A percentile compares a stretch with the other conserved stretches of the same genome.
Conservation (phyloP, 108 stramenopile genomes). For the Cyclotella distinguenda region DNA sequence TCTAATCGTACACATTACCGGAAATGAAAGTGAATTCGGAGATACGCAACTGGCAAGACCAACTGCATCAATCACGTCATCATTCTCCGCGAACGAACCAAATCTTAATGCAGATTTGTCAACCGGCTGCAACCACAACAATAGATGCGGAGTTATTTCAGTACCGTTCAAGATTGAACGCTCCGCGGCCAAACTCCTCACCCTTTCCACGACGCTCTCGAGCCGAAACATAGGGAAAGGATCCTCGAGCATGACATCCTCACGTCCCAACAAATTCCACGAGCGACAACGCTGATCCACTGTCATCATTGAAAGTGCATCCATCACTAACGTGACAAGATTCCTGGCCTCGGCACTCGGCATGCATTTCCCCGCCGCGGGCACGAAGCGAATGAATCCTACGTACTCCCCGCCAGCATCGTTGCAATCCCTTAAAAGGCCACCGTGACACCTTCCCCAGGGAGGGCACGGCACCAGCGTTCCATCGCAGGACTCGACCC, state of each 20-base stretch:
- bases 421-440: slow-evolving; percentile 29
- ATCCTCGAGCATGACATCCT: slow-evolving; percentile 15
- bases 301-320: slow-evolving; percentile 23
- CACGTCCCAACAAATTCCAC: slow-evolving; percentile 3
- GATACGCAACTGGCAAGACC: slow-evolving; percentile 22
- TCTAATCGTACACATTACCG: slow-evolving; percentile 16
- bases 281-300: slow-evolving; percentile 18
- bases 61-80: slow-evolving; percentile 15
- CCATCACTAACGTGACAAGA: slow-evolving; percentile 9
- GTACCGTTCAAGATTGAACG: neutral
- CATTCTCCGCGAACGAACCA: slow-evolving; percentile 21
- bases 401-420: slow-evolving; percentile 14
- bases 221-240: slow-evolving; percentile 31
- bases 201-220: slow-evolving; percentile 21
- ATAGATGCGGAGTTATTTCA: slow-evolving; percentile 5
- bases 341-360: slow-evolving; percentile 15
- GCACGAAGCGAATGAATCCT: slow-evolving; percentile 17
- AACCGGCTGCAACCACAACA: slow-evolving; percentile 33
- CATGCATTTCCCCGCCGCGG: slow-evolving; percentile 13
- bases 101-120: slow-evolving; percentile 18
- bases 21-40: slow-evolving; percentile 21
- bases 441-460: slow-evolving; percentile 45
- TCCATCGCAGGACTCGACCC: slow-evolving; percentile 24
- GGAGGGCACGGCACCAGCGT: slow-evolving; percentile 28
- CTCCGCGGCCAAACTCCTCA: slow-evolving; percentile 3